Base-by-base conservation (phyloP, 179 eudicot species). In the Dionaea muscipula region DNA sequence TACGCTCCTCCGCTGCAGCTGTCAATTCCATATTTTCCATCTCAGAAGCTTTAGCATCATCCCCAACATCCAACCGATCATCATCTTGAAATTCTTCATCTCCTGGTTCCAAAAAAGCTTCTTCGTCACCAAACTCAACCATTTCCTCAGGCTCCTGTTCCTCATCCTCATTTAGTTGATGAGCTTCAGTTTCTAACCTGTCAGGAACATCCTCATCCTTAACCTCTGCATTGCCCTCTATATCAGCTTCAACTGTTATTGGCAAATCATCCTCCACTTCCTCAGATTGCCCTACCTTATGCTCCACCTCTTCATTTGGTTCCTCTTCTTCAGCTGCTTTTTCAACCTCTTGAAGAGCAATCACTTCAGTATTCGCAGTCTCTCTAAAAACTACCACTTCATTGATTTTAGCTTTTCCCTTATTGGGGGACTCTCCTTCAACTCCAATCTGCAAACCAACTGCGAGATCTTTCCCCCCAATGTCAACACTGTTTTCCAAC, bases 1-100 rank as follows among this genome's bases (percentile, higher is more conserved):
- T 81, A 5, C 83, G 85, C 61, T 86, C 93, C 67, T 86, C 74
- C 5, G 83, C 85, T 22, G 75, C 86, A 56, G 79, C 83, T 37
- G 73, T 75, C 26, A 85, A 38, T 41, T 83, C 80, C 63, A 49
- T 67, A 51, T 60, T 59, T 62, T 82, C 94, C 55, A 51, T 81
- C 55, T 75, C 78, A 33, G 59, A 66, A 0, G 72, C 43, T 53
- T 65, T 69, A 17, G 68, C 55, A 39, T 72, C 74, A 45, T 77
- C 80, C 36, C 37, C 72, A 13, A 58, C 63, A 43, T 72, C 81
- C 33, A 56, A 63, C 45, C 59, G 73, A 25, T 73, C 78, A 48
- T 73, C 78, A 56, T 76, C 77, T 18, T 47, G 72, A 22, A 73
- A 60, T 22, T 75, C 81, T 53, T 77, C 89, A 16, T 77, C 75